phyloP scores from a whole-genome alignment of 768 basidiomycete genomes.

The Crucibulum laeve region DNA sequence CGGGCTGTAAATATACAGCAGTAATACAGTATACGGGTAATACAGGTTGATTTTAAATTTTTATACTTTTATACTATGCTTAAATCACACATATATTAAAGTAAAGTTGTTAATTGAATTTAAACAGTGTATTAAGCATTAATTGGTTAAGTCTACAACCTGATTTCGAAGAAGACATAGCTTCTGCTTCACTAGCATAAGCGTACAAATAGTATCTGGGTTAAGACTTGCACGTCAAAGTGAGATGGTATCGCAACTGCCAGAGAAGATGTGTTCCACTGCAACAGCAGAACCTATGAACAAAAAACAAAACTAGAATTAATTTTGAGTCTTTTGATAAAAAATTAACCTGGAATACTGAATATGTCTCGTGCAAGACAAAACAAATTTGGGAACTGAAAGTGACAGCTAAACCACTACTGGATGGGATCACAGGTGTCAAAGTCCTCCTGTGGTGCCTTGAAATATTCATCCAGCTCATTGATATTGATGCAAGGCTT shows the following conservation, averaged over 20 bases:
- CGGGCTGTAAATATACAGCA: background rate
- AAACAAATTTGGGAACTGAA: background rate
- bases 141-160: background rate
- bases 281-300: background rate
- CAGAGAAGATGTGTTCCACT: background rate
- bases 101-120: background rate
- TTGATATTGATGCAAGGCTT: background rate
- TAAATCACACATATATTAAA: background rate
- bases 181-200: background rate
- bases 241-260: background rate
- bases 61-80: no score
- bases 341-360: background rate
- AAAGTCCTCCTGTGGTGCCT: background rate
- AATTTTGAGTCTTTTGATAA: background rate
- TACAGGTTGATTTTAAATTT: no score
- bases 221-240: background rate
- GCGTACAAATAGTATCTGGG: background rate
- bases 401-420: background rate
- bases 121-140: background rate
- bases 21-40: background rate
- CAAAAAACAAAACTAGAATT: background rate
- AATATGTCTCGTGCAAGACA: background rate
- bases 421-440: background rate
- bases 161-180: background rate
- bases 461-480: conserved; percentile 14